These are phyloP conservation scores for Rhododendron williamsianum DNA, from an alignment of 148 eudicot genomes.

Conservation along the genomic window DNA sequence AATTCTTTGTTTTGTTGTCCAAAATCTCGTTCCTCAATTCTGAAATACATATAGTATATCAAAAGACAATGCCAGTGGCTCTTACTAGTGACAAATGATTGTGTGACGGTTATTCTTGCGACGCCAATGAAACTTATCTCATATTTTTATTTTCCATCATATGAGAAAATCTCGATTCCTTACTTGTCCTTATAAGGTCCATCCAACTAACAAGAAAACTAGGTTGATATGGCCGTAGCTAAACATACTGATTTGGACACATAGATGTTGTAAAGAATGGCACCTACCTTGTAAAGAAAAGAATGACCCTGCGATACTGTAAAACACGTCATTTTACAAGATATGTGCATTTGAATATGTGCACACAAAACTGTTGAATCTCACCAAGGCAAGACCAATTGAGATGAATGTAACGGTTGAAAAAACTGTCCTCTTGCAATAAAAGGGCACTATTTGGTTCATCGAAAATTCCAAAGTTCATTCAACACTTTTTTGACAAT, in stretches of 20 bases:
- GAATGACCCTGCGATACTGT: background rate
- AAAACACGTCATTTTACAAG: background rate
- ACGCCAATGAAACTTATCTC: background rate
- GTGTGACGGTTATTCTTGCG: no score
- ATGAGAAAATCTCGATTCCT: no score
- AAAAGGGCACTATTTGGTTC: constrained; percentile 3
- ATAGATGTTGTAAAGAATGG: no score
- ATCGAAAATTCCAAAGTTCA: constrained; percentile 2
- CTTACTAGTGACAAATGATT: no score
- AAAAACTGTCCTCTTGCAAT: background rate
- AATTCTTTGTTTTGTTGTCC: background rate
- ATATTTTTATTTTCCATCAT: no score
- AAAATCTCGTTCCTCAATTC: background rate
- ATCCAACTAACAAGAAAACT: no score
- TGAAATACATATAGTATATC: no score
- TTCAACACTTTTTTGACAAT: background rate
- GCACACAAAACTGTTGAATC: background rate
- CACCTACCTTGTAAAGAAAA: background rate
- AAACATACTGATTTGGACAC: background rate
- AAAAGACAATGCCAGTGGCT: no score
- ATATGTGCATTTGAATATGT: background rate
- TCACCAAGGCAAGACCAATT: background rate
- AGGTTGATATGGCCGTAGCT: background rate
- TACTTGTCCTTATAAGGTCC: no score
- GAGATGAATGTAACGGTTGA: background rate